A percentile compares a stretch with the other conserved stretches of the same genome.
Conservation (phyloP, 345 rosid genomes). For the Isatis tinctoria region DNA sequence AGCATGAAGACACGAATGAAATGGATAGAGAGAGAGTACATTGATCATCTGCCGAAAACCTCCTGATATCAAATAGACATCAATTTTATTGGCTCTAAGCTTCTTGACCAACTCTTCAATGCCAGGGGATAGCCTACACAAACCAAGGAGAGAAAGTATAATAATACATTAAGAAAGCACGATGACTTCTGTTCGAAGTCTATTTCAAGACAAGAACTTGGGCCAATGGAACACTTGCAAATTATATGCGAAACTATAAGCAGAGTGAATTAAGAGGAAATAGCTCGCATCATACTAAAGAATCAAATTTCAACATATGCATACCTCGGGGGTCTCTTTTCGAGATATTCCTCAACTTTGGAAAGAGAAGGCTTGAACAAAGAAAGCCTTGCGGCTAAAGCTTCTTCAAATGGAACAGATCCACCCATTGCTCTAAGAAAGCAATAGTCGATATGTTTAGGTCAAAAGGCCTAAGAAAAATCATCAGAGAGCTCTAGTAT, state of each 20-base stretch:
- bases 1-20: constrained; percentile 1
- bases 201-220: neutral
- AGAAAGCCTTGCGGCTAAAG: constrained; percentile 84
- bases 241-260: neutral
- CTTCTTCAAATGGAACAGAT: constrained; percentile 92
- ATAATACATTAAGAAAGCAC: neutral
- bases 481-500: neutral
- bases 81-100: constrained; percentile 57
- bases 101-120: constrained; percentile 69
- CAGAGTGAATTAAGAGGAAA: constrained; percentile 1
- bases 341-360: constrained; percentile 72
- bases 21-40: constrained; percentile 40
- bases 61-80: constrained; percentile 86
- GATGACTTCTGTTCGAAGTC: constrained; percentile 11
- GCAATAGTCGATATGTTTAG: constrained; percentile 6
- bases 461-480: neutral
- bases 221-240: neutral
- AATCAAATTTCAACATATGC: neutral
- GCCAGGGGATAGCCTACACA: constrained; percentile 76
- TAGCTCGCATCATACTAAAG: neutral
- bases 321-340: constrained; percentile 78
- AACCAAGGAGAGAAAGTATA: neutral
- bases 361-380: constrained; percentile 79
- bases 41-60: constrained; percentile 98
- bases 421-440: constrained; percentile 87